Percentiles rank a stretch among this genome's conserved stretches.
phyloP scores from a whole-genome alignment of 352 stramenopile genomes.

The Phytophthora niederhauseri region DNA sequence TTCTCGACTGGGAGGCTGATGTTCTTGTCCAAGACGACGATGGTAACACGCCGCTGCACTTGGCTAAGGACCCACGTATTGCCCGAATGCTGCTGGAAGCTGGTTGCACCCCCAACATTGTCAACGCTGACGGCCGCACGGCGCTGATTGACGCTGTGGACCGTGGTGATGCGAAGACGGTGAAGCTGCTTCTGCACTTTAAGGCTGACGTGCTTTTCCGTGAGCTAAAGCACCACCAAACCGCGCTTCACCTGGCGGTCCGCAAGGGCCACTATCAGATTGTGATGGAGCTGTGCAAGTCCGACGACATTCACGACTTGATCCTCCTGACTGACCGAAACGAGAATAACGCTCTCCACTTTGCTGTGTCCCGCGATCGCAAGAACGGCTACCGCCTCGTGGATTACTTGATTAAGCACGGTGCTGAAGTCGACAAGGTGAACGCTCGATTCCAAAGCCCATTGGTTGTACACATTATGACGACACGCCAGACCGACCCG shows the following conservation, averaged over 20 bases:
- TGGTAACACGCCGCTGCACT: slow-evolving; percentile 85
- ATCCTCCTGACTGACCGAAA: slow-evolving; percentile 82
- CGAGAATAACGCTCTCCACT: slow-evolving; percentile 87
- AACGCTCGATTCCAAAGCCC: slow-evolving; percentile 82
- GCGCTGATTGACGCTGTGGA: slow-evolving; percentile 84
- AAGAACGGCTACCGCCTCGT: slow-evolving; percentile 85
- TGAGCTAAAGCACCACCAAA: slow-evolving; percentile 88
- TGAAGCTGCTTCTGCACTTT: slow-evolving; percentile 81
- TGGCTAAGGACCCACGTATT: slow-evolving; percentile 81
- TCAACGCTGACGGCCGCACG: slow-evolving; percentile 81
- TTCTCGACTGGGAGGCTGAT: slow-evolving; percentile 85
- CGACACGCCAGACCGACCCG: slow-evolving; percentile 81
- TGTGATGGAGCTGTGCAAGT: slow-evolving; percentile 87
- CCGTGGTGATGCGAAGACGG: slow-evolving; percentile 69
- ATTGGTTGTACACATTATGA: slow-evolving; percentile 87
- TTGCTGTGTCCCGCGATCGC: slow-evolving; percentile 80
- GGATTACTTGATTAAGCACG: slow-evolving; percentile 86
- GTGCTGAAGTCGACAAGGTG: slow-evolving; percentile 83
- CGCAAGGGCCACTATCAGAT: slow-evolving; percentile 88
- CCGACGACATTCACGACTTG: slow-evolving; percentile 62
- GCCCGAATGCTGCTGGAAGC: slow-evolving; percentile 82
- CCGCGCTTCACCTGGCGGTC: slow-evolving; percentile 79
- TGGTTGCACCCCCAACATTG: slow-evolving; percentile 84
- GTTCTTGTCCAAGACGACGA: slow-evolving; percentile 80
- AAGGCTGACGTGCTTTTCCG: slow-evolving; percentile 88